Evolutionary conservation across 2,329 filamentous ascomycete genomes (phyloP).

Genomic region (Leptographium galeiforme): DNA sequence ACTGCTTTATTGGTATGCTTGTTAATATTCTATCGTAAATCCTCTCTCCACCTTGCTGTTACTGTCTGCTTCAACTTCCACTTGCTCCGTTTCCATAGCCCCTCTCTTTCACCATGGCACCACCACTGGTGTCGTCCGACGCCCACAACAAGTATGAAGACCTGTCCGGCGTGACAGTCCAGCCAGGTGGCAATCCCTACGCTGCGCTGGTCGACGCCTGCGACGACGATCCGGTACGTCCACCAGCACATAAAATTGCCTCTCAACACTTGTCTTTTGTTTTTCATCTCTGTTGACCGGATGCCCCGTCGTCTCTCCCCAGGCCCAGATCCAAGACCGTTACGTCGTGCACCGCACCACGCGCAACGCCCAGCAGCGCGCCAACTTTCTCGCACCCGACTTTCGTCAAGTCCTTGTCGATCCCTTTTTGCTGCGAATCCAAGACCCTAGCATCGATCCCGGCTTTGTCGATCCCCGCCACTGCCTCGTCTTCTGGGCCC

Average conservation of each 20-base stretch:
- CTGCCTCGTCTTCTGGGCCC: slow-evolving; percentile 79
- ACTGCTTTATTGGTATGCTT: too few relatives aligned
- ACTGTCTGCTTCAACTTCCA: background rate
- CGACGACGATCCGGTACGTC: slow-evolving; percentile 49
- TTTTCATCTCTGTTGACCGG: background rate
- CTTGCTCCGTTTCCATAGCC: background rate
- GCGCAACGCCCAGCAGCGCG: slow-evolving; percentile 63
- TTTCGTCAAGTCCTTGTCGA: slow-evolving; percentile 66
- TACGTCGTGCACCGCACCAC: slow-evolving; percentile 63
- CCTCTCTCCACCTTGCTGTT: background rate
- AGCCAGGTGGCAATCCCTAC: slow-evolving; percentile 58
- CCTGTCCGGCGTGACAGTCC: slow-evolving; percentile 34
- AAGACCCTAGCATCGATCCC: slow-evolving; percentile 48
- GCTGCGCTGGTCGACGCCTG: slow-evolving; percentile 58
- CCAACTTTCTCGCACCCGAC: slow-evolving; percentile 53
- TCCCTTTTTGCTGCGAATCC: slow-evolving; percentile 57
- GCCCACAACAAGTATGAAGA: slow-evolving; percentile 39
- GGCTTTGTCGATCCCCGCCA: slow-evolving; percentile 64
- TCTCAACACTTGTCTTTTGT: background rate
- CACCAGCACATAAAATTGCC: slow-evolving; percentile 6
- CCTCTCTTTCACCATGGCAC: background rate
- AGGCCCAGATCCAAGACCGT: slow-evolving; percentile 55
- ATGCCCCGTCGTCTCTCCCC: background rate
- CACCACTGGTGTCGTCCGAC: slow-evolving; percentile 23
- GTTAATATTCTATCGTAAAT: too few relatives aligned